Conservation (phyloP, 2,329 filamentous ascomycete genomes). For the Paecilomyces niveus region DNA sequence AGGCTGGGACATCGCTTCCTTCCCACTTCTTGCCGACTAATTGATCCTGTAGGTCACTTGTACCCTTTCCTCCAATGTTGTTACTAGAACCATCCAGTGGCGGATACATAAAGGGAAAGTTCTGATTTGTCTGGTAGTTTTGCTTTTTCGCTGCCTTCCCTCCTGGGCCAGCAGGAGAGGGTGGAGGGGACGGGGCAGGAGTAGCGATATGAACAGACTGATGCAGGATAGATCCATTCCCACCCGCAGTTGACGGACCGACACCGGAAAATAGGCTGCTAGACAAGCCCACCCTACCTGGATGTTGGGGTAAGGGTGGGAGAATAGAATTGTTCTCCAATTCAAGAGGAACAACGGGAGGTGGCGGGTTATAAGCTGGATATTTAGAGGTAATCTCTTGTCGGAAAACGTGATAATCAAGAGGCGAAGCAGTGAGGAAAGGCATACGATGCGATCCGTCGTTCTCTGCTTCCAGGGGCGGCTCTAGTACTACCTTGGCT, state of each 20-base stretch:
- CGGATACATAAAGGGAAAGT: constrained; percentile 96
- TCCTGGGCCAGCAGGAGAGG: constrained; percentile 73
- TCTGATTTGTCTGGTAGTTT: constrained; percentile 98
- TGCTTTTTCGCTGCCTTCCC: constrained; percentile 97
- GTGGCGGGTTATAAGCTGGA: constrained; percentile 87
- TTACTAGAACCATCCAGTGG: constrained; percentile 85
- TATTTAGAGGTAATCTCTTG: constrained; percentile 98
- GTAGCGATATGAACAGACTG: constrained; percentile 99
- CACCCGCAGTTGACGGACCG: constrained; percentile 39
- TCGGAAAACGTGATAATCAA: constrained; percentile 93
- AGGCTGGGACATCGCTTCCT: constrained; percentile 84
- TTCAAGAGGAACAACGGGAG: constrained; percentile 74
- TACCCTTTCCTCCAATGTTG: constrained; percentile 81
- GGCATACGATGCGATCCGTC: constrained; percentile 55
- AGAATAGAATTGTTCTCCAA: constrained; percentile 85
- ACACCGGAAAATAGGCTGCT: constrained; percentile 56
- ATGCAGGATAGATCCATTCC: constrained; percentile 69
- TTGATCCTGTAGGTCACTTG: constrained; percentile 68
- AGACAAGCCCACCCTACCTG: constrained; percentile 52
- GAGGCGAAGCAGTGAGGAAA: constrained; percentile 83
- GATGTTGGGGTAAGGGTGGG: constrained; percentile 72
- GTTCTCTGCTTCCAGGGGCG: constrained; percentile 42
- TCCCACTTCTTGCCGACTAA: constrained; percentile 83
- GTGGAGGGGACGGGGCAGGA: constrained; percentile 88
- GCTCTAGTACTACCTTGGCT: constrained; percentile 62